phyloP scores from a whole-genome alignment of 495 filamentous ascomycete species.

The Xylaria grammica region DNA sequence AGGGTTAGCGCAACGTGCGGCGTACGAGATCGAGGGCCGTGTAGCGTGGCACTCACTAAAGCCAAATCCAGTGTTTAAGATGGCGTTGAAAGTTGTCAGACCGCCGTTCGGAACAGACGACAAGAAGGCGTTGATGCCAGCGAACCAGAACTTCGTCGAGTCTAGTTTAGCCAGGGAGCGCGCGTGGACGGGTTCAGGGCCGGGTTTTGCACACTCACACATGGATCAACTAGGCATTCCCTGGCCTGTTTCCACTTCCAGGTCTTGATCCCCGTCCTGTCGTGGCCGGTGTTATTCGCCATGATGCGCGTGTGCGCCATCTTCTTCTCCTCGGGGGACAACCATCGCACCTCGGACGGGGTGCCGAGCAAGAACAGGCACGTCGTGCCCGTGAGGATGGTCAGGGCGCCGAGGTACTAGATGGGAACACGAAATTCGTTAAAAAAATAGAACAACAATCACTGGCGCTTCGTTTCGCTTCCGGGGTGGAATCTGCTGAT shows the following conservation, averaged over 20 bases:
- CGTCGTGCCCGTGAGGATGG: constrained; percentile 33
- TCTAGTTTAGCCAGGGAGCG: not conserved
- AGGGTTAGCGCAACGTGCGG: not conserved
- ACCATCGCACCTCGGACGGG: constrained; percentile 43
- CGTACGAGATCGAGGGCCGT: constrained; percentile 3
- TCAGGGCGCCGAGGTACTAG: constrained; percentile 39
- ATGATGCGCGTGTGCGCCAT: constrained; percentile 42
- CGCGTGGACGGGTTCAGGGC: constrained; percentile 16
- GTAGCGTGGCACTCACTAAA: constrained; percentile 31
- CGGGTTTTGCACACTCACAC: constrained; percentile 12
- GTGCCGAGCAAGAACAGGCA: constrained; percentile 43
- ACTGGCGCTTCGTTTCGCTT: not conserved
- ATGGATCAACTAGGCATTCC: constrained; percentile 42
- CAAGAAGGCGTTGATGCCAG: constrained; percentile 51
- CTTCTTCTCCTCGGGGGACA: constrained; percentile 41
- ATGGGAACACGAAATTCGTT: too few relatives aligned
- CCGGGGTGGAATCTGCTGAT: not conserved
- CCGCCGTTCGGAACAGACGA: constrained; percentile 58
- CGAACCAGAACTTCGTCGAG: constrained; percentile 46
- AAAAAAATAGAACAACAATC: too few relatives aligned
- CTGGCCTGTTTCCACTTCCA: constrained; percentile 43
- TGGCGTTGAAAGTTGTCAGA: constrained; percentile 54
- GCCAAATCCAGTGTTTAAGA: constrained; percentile 55
- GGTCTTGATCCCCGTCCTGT: constrained; percentile 39
- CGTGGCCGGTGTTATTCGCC: constrained; percentile 39